Evolutionary conservation across 2,329 filamentous ascomycete genomes (phyloP), one percentile per base, ranked within the genome.

Genomic region (Sclerotinia nivalis): DNA sequence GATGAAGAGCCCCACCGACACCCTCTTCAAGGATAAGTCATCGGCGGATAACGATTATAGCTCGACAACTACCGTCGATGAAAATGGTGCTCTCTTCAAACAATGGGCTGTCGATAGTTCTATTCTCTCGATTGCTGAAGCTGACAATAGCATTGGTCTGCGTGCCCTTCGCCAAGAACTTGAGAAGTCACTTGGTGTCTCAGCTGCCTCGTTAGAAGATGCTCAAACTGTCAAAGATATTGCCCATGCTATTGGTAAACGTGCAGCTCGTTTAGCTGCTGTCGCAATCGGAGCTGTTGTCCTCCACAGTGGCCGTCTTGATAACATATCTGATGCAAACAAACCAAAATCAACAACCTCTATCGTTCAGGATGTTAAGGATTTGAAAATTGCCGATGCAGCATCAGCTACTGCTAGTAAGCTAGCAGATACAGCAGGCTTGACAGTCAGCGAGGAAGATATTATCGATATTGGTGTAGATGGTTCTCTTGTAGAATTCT

Each of bases 401-500:
- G 74, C 72, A 8, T 60, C 72, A 8, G 73, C 73, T 4, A 77
- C 75, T 4, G 73, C 71, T 15, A 75, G 74, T 37, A 78, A 77
- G 67, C 65, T 78, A 12, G 73, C 73, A 2, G 71, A 74, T 62
- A 73, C 74, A 12, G 72, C 74, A 9, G 73, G 76, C 20, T 60
- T 77, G 1, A 49, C 73, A 3, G 74, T 76, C 25, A 77, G 76
- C 18, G 76, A 77, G 49, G 89, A 93, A 59, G 87, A 94, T 66
- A 86, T 96, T 37, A 83, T 91, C 69, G 96, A 99, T 78, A 88
- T 99, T 76, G 96, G 96, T 76, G 95, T 98, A 2, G 96, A 99
- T 78, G 96, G 96, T 74, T 94, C 91, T 78, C 84, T 99, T 67
- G 93, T 98, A 2, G 96, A 98, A 81, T 96, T 97, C 82, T 98